Evolutionary conservation across 345 rosid species (phyloP).

Genomic region (Capsella bursapastoris): DNA sequence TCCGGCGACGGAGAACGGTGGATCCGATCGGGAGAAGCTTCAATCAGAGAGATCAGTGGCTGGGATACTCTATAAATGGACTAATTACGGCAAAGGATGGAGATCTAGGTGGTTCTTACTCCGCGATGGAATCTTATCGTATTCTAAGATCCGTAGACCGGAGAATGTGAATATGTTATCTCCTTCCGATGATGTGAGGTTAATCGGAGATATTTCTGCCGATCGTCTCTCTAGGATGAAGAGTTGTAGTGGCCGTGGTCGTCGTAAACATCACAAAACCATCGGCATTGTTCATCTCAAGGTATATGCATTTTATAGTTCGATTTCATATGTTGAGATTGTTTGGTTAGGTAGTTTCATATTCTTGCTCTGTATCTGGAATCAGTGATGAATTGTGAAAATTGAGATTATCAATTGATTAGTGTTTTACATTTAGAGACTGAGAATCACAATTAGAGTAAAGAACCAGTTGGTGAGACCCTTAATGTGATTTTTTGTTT

Average conservation of each 20-base stretch:
- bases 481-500: slow-evolving; percentile 19
- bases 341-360: not conserved
- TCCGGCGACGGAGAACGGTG: slow-evolving; percentile 58
- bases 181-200: slow-evolving; percentile 64
- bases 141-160: slow-evolving; percentile 76
- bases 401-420: not conserved
- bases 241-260: slow-evolving; percentile 54
- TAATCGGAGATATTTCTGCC: slow-evolving; percentile 79
- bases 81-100: slow-evolving; percentile 98
- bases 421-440: not conserved
- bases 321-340: not conserved
- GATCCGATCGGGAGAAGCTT: slow-evolving; percentile 48
- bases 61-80: slow-evolving; percentile 92
- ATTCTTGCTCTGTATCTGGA: no score
- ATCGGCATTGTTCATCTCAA: slow-evolving; percentile 86
- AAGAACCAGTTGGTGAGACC: not conserved
- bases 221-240: slow-evolving; percentile 62
- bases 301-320: slow-evolving; percentile 48
- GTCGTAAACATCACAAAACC: slow-evolving; percentile 64
- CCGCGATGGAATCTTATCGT: slow-evolving; percentile 76
- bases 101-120: slow-evolving; percentile 94
- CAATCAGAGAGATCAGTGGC: slow-evolving; percentile 66
- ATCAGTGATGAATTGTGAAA: not conserved
- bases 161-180: slow-evolving; percentile 60
- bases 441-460: not conserved